Evolutionary conservation across 2,329 filamentous ascomycete genomes (phyloP).

Genomic region (Penicillium sp.): DNA sequence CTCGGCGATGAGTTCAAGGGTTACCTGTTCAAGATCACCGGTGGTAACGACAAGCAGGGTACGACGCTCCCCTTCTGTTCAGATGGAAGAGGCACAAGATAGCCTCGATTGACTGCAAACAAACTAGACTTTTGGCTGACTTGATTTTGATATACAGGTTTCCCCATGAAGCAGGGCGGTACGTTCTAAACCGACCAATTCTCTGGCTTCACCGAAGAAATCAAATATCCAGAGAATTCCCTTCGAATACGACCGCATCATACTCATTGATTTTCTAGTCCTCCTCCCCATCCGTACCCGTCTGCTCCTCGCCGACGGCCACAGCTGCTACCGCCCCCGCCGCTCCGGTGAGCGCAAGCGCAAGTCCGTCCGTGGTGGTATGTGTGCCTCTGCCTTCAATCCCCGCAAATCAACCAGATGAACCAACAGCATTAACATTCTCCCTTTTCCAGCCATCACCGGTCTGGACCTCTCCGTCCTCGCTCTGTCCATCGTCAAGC

Average conservation of each 20-base stretch:
- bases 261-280: constrained; percentile 48
- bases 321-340: constrained; percentile 98
- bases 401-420: neutral
- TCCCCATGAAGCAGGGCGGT: constrained; percentile 99
- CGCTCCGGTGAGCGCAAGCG: constrained; percentile 98
- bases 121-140: constrained; percentile 27
- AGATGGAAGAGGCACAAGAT: neutral
- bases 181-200: constrained; percentile 35
- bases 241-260: constrained; percentile 6
- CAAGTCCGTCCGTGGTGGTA: constrained; percentile 88
- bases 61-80: constrained; percentile 24
- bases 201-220: constrained; percentile 27
- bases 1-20: constrained; percentile 99
- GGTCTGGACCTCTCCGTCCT: constrained; percentile 93
- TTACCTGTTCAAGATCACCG: constrained; percentile 99
- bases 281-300: constrained; percentile 97
- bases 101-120: neutral
- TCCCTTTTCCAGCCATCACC: constrained; percentile 72
- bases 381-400: constrained; percentile 16
- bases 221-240: neutral
- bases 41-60: constrained; percentile 99
- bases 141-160: constrained; percentile 54
- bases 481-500: constrained; percentile 94
- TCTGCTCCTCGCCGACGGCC: constrained; percentile 91
- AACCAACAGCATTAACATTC: constrained; percentile 15